A percentile compares a stretch with the other conserved stretches of the same genome.
Evolutionary conservation across 257 asterid species (phyloP).

Genomic region (Nicotiana noctiflora): DNA sequence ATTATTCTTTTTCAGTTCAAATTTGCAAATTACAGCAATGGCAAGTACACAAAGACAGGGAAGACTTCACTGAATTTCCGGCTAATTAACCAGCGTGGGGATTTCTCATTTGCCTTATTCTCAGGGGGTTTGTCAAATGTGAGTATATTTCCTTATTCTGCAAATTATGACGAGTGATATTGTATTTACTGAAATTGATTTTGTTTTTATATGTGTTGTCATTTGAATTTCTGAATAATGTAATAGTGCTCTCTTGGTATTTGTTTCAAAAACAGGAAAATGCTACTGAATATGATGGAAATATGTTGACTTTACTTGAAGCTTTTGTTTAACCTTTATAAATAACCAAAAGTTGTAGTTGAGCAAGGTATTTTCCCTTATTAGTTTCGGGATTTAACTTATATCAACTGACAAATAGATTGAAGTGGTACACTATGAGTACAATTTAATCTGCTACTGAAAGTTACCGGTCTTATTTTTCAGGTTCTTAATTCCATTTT

Average conservation of each 20-base stretch:
- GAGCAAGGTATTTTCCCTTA: neutral
- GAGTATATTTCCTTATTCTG: neutral
- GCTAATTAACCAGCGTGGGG: conserved; percentile 51
- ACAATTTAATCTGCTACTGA: neutral
- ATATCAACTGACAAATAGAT: neutral
- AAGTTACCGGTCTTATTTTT: no score
- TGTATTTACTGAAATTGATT: no score
- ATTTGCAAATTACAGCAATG: conserved; percentile 37
- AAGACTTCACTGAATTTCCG: conserved; percentile 31
- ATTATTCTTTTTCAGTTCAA: conserved; percentile 26
- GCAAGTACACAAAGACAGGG: conserved; percentile 24
- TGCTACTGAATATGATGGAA: no score
- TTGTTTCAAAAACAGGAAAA: no score
- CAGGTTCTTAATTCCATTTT: neutral
- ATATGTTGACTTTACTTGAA: no score
- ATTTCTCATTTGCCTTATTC: conserved; percentile 69
- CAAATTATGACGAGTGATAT: neutral
- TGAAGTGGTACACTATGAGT: neutral
- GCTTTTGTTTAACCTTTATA: neutral
- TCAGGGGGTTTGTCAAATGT: conserved; percentile 58
- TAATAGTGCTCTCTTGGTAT: no score
- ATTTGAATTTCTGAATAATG: no score
- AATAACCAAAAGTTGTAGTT: neutral
- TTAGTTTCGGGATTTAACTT: neutral
- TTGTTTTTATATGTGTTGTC: neutral